Evolutionary conservation across 805 yeast genomes (phyloP).

Genomic region (Ogataea sp.): DNA sequence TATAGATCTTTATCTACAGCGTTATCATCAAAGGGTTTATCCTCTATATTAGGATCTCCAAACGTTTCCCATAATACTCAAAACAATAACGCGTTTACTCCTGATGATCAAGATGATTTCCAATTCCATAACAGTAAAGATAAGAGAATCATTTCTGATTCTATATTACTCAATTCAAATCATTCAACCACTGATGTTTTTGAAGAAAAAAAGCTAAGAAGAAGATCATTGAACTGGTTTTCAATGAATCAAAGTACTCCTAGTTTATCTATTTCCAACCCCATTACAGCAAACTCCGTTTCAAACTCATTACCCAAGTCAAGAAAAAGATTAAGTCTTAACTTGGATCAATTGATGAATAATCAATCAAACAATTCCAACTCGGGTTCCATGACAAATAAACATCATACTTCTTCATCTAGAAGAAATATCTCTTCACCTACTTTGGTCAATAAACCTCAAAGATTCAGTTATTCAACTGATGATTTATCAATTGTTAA

Average conservation of each 20-base stretch:
- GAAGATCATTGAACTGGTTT: constrained; percentile 19
- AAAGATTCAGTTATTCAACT: constrained; percentile 2
- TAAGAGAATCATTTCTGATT: constrained; percentile 1
- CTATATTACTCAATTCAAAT: too few relatives aligned
- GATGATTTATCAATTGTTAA: constrained; percentile 1
- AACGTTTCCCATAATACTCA: too few relatives aligned
- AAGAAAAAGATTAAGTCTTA: not conserved
- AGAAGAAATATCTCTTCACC: not conserved
- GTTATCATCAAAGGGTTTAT: constrained; percentile 6
- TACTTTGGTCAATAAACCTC: not conserved
- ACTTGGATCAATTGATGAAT: not conserved
- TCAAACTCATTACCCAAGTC: not conserved
- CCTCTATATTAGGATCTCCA: not conserved
- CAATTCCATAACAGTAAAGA: not conserved
- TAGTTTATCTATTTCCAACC: not conserved
- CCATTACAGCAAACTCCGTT: not conserved
- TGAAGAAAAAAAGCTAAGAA: constrained; percentile 7
- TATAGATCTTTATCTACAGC: constrained; percentile 19
- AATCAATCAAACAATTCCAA: too few relatives aligned
- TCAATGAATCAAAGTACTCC: constrained; percentile 2
- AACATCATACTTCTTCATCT: not conserved
- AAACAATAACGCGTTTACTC: too few relatives aligned
- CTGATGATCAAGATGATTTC: not conserved
- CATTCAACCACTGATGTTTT: too few relatives aligned
- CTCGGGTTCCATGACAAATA: too few relatives aligned